These are phyloP conservation scores for Camptophora hylomeconis DNA, from an alignment of 2,329 filamentous ascomycete genomes.

Conservation along the genomic window DNA sequence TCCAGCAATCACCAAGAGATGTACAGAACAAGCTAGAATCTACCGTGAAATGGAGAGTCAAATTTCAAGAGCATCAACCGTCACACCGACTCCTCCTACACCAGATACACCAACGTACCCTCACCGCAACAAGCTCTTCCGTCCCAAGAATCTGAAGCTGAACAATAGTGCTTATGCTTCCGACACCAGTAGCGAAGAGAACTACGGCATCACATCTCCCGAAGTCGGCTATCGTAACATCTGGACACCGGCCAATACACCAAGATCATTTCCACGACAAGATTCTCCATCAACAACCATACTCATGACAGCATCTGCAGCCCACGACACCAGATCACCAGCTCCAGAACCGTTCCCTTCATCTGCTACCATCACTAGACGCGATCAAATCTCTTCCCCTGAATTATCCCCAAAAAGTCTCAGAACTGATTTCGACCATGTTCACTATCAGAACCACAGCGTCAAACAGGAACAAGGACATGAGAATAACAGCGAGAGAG, in stretches of 20 bases:
- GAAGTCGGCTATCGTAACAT: slow-evolving; percentile 24
- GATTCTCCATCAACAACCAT: slow-evolving; percentile 11
- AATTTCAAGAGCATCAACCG: slow-evolving; percentile 1
- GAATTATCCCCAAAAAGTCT: slow-evolving; percentile 5
- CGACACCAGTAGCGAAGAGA: slow-evolving; percentile 26
- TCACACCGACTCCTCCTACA: not conserved
- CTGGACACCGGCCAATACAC: slow-evolving; percentile 32
- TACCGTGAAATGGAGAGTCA: slow-evolving; percentile 23
- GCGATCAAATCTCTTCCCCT: slow-evolving; percentile 1
- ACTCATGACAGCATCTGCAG: slow-evolving; percentile 4
- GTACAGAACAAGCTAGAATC: slow-evolving; percentile 27
- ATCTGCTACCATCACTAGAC: not conserved
- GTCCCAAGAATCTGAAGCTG: slow-evolving; percentile 18
- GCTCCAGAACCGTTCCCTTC: not conserved
- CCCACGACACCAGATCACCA: slow-evolving; percentile 2
- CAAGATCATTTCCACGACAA: slow-evolving; percentile 17
- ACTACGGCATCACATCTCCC: slow-evolving; percentile 26
- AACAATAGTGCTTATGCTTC: slow-evolving; percentile 27
- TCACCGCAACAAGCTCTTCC: slow-evolving; percentile 6
- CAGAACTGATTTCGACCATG: no score
- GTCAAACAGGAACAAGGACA: no score
- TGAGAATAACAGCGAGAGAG: no score
- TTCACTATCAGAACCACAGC: no score
- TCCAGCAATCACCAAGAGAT: slow-evolving; percentile 38
- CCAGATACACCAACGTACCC: slow-evolving; percentile 1